These are phyloP conservation scores for Erodium maritimum DNA, from an alignment of 345 rosid species.

Conservation along the genomic window DNA sequence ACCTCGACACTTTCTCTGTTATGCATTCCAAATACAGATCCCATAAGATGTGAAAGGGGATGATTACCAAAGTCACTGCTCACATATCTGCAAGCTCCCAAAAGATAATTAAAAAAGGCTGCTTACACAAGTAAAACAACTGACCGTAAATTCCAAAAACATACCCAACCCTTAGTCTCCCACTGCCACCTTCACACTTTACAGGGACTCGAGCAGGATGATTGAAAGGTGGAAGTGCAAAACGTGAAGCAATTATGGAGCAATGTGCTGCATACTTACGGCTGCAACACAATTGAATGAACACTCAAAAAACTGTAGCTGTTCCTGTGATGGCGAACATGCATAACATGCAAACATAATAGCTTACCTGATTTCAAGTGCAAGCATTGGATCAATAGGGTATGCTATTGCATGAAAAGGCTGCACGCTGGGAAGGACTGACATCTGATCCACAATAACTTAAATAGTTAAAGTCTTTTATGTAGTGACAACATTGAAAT, in stretches of 20 bases:
- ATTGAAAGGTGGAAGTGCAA: conserved; percentile 58
- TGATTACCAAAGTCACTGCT: conserved; percentile 99
- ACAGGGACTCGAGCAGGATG: conserved; percentile 58
- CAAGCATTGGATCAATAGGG: conserved; percentile 89
- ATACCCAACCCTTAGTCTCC: conserved; percentile 76
- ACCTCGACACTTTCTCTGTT: conserved; percentile 81
- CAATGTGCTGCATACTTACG: conserved; percentile 95
- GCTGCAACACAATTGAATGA: conserved; percentile 29
- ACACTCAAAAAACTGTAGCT: background rate
- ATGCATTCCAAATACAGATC: conserved; percentile 98
- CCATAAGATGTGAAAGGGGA: conserved; percentile 98
- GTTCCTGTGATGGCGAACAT: background rate
- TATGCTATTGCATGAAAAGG: conserved; percentile 99
- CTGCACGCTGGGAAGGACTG: conserved; percentile 90
- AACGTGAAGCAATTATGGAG: conserved; percentile 78
- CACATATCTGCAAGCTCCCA: conserved; percentile 25
- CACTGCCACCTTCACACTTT: conserved; percentile 46
- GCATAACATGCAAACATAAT: background rate
- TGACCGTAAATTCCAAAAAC: background rate
- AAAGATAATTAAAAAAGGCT: background rate
- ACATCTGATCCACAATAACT: conserved; percentile 34
- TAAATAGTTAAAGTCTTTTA: background rate
- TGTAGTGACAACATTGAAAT: background rate
- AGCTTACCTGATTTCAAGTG: conserved; percentile 84
- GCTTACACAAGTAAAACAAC: background rate